Evolutionary conservation across 495 filamentous ascomycete genomes (phyloP).

Genomic region (Pyrenula aspistea): DNA sequence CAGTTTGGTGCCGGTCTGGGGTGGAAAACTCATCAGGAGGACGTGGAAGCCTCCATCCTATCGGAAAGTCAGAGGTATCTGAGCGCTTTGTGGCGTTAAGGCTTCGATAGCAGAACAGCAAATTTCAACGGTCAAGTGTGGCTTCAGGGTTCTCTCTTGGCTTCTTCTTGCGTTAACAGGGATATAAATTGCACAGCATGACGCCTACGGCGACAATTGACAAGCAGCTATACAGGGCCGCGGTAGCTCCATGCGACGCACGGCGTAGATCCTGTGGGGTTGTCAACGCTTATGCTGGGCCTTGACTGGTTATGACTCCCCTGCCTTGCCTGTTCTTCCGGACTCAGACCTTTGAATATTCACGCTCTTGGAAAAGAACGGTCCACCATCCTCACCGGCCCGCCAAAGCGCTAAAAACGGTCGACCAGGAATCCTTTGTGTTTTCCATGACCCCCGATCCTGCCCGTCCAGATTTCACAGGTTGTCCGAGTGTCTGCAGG

Average conservation of each 20-base stretch:
- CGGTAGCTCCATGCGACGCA: neutral
- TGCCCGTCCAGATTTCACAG: no score
- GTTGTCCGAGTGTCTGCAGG: no score
- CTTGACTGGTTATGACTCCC: neutral
- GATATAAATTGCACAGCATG: neutral
- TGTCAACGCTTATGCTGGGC: neutral
- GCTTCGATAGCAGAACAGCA: neutral
- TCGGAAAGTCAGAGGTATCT: constrained; percentile 75
- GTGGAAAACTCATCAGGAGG: constrained; percentile 68
- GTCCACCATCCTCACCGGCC: neutral
- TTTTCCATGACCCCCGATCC: no score
- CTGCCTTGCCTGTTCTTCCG: neutral
- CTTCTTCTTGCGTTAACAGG: neutral
- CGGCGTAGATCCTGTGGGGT: neutral
- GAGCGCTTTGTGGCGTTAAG: constrained; percentile 1
- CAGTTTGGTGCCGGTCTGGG: constrained; percentile 74
- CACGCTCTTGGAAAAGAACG: neutral
- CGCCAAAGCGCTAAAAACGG: neutral
- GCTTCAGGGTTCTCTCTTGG: no score
- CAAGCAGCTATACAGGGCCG: neutral
- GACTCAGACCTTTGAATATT: neutral
- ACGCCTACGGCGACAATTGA: neutral
- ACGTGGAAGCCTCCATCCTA: constrained; percentile 88
- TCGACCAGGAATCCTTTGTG: no score
- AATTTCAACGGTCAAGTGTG: no score